phyloP scores from a whole-genome alignment of 768 basidiomycete genomes.

The Erythrobasidium yunnanense region DNA sequence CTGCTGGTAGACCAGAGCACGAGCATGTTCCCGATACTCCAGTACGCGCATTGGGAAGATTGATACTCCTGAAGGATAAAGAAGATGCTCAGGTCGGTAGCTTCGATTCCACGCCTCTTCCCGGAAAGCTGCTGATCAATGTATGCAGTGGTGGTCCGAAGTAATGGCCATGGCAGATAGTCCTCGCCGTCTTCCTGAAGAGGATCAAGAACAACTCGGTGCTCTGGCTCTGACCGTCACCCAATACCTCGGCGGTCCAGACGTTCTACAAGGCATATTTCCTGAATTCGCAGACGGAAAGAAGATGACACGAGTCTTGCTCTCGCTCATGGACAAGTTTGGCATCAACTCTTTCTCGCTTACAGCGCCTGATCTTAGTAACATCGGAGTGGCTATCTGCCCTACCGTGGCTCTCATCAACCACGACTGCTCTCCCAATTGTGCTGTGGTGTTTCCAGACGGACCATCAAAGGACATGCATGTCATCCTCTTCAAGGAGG shows the following conservation, averaged over 20 bases:
- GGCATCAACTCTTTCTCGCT: conserved; percentile 82
- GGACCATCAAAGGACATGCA: conserved; percentile 15
- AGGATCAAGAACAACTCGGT: conserved; percentile 36
- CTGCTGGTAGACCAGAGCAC: background rate
- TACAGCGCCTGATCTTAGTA: conserved; percentile 62
- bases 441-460: conserved; percentile 23
- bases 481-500: background rate
- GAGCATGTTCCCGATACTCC: conserved; percentile 56
- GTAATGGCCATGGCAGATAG: conserved; percentile 11
- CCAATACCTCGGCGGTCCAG: conserved; percentile 38
- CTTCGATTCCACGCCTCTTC: too few species aligned
- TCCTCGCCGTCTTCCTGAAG: conserved; percentile 19
- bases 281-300: conserved; percentile 30
- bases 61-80: conserved; percentile 43
- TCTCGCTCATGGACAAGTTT: conserved; percentile 50
- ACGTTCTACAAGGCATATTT: conserved; percentile 40
- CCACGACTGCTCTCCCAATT: conserved; percentile 47
- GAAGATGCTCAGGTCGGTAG: background rate
- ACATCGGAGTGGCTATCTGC: conserved; percentile 74
- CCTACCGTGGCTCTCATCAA: conserved; percentile 71
- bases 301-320: background rate
- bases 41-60: conserved; percentile 63
- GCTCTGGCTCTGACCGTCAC: conserved; percentile 37
- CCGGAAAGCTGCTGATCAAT: too few species aligned
- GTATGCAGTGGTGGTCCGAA: conserved; percentile 24